These are phyloP conservation scores for Cryptococcus sp. DNA, from an alignment of 1,284 basidiomycete species.

Conservation along the genomic window DNA sequence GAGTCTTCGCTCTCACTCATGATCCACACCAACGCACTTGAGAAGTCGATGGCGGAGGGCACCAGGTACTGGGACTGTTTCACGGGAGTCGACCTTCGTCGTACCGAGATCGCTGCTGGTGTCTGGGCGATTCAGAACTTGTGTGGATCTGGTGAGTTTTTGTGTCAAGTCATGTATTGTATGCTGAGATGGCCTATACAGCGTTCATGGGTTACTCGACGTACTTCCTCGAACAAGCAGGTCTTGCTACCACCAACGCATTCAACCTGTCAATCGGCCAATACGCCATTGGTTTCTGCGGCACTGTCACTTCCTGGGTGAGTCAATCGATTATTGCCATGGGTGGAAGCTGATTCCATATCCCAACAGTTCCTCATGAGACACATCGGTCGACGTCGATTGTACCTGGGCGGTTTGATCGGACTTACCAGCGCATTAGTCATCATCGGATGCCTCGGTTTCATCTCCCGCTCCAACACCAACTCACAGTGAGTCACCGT, in stretches of 20 bases:
- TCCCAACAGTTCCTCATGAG: constrained; percentile 40
- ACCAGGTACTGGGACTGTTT: constrained; percentile 55
- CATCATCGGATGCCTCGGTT: constrained; percentile 22
- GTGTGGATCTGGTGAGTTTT: constrained; percentile 23
- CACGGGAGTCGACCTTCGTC: constrained; percentile 43
- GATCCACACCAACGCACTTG: constrained; percentile 45
- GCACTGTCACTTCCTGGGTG: constrained; percentile 1
- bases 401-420: constrained; percentile 42
- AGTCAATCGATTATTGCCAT: not conserved
- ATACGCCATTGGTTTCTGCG: constrained; percentile 25
- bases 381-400: constrained; percentile 50
- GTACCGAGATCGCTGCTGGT: constrained; percentile 23
- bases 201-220: constrained; percentile 43
- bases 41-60: constrained; percentile 34
- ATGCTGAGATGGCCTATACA: no score
- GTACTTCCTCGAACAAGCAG: constrained; percentile 52
- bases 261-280: constrained; percentile 46
- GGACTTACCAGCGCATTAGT: constrained; percentile 17
- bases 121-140: constrained; percentile 27
- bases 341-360: not conserved
- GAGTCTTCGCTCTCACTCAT: constrained; percentile 55
- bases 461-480: constrained; percentile 9
- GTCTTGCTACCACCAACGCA: constrained; percentile 46
- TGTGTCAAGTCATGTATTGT: no score
- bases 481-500: constrained; percentile 4